Base-by-base conservation (phyloP, 768 basidiomycete species). In the Coprinopsis sp. region DNA sequence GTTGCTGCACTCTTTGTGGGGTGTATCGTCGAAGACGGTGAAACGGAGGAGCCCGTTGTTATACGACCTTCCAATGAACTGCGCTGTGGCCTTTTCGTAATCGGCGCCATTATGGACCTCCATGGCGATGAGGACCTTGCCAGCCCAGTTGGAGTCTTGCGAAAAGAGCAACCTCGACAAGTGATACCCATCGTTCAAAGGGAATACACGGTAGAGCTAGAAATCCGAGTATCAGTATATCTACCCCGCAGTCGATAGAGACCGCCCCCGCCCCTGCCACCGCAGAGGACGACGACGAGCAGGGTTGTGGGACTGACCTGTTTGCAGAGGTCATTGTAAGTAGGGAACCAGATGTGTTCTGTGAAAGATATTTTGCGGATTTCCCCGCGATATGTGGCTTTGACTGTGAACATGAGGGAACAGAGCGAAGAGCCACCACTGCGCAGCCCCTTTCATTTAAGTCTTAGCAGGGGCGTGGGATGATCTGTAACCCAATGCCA, bases 171-270 rank as follows among this genome's bases (percentile, higher is more conserved):
- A 73, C 49, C 76, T 80, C 39, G 81, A 80, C 46, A 88, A 66
- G 68, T 75, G 78, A 65, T 77, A 84, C 46, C 64, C 71, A 47
- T 75, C 67, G 57, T 71, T 73, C 39, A 82, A 72, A 54, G 80
- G 78, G 59, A 89, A 88, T 49, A 87, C 70, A 52, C 83, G 82
- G 62, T 72, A 76, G 50, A 90, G 77, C 87, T 90, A 51, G 14
- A 40, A 29, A 3, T 6, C 8, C 39, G 29, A 40, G 58, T 46
- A 66, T 61, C 62, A 62, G 63, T 56, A 50, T 37, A 24, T 31
- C 29, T 47, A n/a, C n/a, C n/a, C n/a, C n/a, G n/a, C n/a, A n/a
- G n/a, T n/a, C n/a, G n/a, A n/a, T n/a, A n/a, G n/a, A n/a, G n/a
- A n/a, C n/a, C n/a, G n/a, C n/a, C n/a, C n/a, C n/a, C n/a, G n/a